These are phyloP conservation scores for Poteriospumella lacustris DNA, from an alignment of 108 stramenopile species.

Conservation along the genomic window DNA sequence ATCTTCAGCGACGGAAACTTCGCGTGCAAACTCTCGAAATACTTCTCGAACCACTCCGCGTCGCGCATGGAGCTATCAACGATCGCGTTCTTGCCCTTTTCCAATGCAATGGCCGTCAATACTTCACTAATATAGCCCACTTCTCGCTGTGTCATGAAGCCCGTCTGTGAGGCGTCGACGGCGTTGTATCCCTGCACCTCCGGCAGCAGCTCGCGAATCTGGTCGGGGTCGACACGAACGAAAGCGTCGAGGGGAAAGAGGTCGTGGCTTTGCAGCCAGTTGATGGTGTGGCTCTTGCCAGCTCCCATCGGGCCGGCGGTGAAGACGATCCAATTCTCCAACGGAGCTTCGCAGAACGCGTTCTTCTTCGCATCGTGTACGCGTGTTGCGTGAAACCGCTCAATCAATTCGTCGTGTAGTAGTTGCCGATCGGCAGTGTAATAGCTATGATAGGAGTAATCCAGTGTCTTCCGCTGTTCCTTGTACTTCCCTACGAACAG, in stretches of 20 bases:
- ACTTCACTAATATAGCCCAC: conserved; percentile 44
- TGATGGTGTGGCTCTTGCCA: conserved; percentile 42
- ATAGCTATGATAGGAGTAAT: conserved; percentile 40
- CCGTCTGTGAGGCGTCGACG: conserved; percentile 30
- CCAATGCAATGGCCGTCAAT: conserved; percentile 31
- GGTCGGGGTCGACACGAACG: conserved; percentile 42
- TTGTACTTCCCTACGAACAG: conserved; percentile 33
- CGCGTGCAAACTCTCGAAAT: conserved; percentile 6
- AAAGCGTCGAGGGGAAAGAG: conserved; percentile 38
- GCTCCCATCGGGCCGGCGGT: conserved; percentile 41
- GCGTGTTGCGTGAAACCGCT: conserved; percentile 22
- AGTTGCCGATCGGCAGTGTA: conserved; percentile 33
- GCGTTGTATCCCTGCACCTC: conserved; percentile 40
- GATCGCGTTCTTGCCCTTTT: conserved; percentile 39
- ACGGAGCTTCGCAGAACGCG: conserved; percentile 20
- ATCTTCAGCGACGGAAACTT: not conserved
- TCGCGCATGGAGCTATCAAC: conserved; percentile 45
- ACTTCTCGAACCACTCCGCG: conserved; percentile 33
- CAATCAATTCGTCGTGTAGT: conserved; percentile 40
- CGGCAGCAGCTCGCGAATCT: conserved; percentile 38
- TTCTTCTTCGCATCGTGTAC: conserved; percentile 2
- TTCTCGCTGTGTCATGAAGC: conserved; percentile 41
- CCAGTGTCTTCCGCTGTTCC: conserved; percentile 8
- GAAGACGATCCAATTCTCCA: conserved; percentile 15
- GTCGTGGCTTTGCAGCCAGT: conserved; percentile 31